phyloP scores from a whole-genome alignment of 2,329 filamentous ascomycete species.

The Ophiosphaerella korrae region DNA sequence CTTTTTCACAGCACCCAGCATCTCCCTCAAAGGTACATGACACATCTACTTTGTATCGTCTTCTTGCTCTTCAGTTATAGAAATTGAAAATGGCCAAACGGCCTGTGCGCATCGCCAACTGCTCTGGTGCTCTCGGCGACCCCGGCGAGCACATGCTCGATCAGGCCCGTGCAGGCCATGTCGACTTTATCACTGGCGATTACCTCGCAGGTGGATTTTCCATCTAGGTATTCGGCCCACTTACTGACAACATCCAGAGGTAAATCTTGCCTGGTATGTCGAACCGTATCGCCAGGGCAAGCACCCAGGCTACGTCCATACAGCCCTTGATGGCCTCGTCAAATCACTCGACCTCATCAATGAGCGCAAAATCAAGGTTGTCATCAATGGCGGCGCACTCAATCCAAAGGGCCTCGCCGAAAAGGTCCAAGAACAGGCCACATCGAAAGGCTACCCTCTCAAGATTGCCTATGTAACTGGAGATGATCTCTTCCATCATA shows the following conservation, averaged over 20 bases:
- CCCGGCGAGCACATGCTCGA: conserved; percentile 46
- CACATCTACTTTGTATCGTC: too few relatives aligned
- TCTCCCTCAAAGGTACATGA: too few relatives aligned
- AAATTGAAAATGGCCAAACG: conserved; percentile 5
- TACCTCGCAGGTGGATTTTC: conserved; percentile 37
- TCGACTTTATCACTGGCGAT: conserved; percentile 50
- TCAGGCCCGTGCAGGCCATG: conserved; percentile 42
- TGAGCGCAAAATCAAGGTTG: conserved; percentile 58
- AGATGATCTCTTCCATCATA: conserved; percentile 51
- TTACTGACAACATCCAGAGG: conserved; percentile 27
- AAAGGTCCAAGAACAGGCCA: conserved; percentile 49
- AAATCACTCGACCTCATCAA: conserved; percentile 54
- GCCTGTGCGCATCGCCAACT: conserved; percentile 47
- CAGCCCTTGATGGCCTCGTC: conserved; percentile 56
- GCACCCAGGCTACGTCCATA: conserved; percentile 52
- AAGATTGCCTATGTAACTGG: conserved; percentile 54
- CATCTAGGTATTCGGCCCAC: too few relatives aligned
- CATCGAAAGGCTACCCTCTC: conserved; percentile 41
- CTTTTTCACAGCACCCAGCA: too few relatives aligned
- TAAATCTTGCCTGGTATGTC: conserved; percentile 47
- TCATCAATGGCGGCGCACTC: conserved; percentile 62
- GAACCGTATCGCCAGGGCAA: conserved; percentile 29
- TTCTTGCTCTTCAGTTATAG: too few relatives aligned
- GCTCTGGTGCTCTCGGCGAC: conserved; percentile 40
- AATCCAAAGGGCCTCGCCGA: conserved; percentile 60